These are phyloP conservation scores for Coemansia sp. DNA, from an alignment of 192 early-diverging fungal species.

Conservation along the genomic window DNA sequence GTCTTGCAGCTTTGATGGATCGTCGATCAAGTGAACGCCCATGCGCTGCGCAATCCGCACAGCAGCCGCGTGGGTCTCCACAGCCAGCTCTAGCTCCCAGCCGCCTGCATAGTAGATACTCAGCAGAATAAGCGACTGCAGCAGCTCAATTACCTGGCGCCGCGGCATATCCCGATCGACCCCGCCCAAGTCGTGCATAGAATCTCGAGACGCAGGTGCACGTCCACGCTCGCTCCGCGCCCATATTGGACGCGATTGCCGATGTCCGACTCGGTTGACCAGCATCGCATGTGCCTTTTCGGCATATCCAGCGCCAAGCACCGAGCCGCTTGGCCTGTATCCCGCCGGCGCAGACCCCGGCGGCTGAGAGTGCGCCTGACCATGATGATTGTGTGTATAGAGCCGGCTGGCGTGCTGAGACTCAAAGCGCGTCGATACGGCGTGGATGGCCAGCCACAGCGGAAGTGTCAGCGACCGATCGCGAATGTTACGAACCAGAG, in stretches of 20 bases:
- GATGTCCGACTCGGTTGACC: slow-evolving; percentile 32
- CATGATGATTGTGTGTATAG: not conserved
- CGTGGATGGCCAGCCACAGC: slow-evolving; percentile 53
- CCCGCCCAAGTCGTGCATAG: slow-evolving; percentile 11
- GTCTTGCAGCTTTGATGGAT: slow-evolving; percentile 27
- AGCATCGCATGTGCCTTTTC: slow-evolving; percentile 48
- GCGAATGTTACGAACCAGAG: slow-evolving; percentile 39
- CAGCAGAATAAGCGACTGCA: slow-evolving; percentile 41
- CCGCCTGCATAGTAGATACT: slow-evolving; percentile 45
- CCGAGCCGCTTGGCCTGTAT: slow-evolving; percentile 5
- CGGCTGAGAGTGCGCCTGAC: not conserved
- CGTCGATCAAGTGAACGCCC: slow-evolving; percentile 47
- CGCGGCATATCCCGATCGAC: slow-evolving; percentile 16
- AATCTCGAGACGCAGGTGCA: slow-evolving; percentile 13
- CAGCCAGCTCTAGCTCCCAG: slow-evolving; percentile 39
- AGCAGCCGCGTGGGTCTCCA: slow-evolving; percentile 38
- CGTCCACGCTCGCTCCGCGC: slow-evolving; percentile 24
- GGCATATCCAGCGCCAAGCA: slow-evolving; percentile 32
- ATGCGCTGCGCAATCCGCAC: slow-evolving; percentile 43
- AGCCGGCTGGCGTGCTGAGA: slow-evolving; percentile 10
- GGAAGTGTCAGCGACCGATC: slow-evolving; percentile 40
- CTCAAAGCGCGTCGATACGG: slow-evolving; percentile 41
- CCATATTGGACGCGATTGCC: slow-evolving; percentile 17
- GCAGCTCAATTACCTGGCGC: slow-evolving; percentile 39
- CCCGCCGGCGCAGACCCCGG: not conserved